Percentiles rank a stretch among this genome's conserved stretches.
Evolutionary conservation across 805 yeast species (phyloP).

Genomic region (Lachancea cidri): DNA sequence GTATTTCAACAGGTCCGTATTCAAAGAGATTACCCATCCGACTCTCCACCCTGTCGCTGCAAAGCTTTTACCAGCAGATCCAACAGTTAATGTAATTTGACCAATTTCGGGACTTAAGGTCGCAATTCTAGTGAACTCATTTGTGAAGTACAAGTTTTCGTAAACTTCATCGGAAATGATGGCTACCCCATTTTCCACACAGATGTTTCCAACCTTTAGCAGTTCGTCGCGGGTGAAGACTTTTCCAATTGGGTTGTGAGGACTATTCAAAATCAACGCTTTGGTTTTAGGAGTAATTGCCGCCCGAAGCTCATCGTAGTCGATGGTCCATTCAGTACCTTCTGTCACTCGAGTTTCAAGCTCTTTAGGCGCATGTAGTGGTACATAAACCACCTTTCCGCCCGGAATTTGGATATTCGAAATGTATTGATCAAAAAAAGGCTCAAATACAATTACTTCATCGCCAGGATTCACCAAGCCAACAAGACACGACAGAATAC

Average conservation of each 20-base stretch:
- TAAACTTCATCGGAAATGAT: constrained; percentile 93
- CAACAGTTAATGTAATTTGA: constrained; percentile 79
- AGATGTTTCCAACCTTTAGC: constrained; percentile 67
- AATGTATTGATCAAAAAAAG: constrained; percentile 95
- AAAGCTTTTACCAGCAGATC: constrained; percentile 96
- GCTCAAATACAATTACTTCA: constrained; percentile 94
- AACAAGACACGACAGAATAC: constrained; percentile 76
- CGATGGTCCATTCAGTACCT: constrained; percentile 84
- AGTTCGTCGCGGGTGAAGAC: constrained; percentile 76
- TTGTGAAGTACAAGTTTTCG: constrained; percentile 75
- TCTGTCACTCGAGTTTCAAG: constrained; percentile 56
- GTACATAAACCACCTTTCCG: constrained; percentile 83
- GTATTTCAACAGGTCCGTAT: constrained; percentile 72
- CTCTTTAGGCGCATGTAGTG: constrained; percentile 76
- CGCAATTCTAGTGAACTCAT: constrained; percentile 75
- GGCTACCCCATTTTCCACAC: constrained; percentile 77
- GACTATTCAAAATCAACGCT: constrained; percentile 83
- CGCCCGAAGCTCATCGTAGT: constrained; percentile 68
- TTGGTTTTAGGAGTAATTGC: constrained; percentile 75
- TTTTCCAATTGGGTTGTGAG: constrained; percentile 96
- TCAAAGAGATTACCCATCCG: constrained; percentile 86
- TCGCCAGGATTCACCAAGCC: constrained; percentile 85
- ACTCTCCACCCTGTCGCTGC: constrained; percentile 99
- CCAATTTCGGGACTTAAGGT: constrained; percentile 74
- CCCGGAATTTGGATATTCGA: constrained; percentile 92